Percentiles rank a stretch among this genome's conserved stretches.
Conservation (phyloP, 2,329 filamentous ascomycete species). For the Aaosphaeria arxii region DNA sequence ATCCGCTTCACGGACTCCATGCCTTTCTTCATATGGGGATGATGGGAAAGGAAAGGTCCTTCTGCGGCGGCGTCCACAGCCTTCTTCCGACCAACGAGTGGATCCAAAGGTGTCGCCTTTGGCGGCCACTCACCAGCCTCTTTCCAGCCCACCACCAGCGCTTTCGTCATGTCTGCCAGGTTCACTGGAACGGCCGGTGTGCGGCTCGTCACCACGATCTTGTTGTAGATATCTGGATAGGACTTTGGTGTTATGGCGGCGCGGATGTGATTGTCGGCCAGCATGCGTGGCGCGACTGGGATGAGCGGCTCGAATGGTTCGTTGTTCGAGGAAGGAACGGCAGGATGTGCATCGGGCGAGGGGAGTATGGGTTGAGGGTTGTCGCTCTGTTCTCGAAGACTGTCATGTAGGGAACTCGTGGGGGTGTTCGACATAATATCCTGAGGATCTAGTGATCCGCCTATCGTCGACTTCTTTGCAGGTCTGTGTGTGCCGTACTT, state of each 20-base stretch:
- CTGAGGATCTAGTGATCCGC: neutral
- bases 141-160: conserved; percentile 89
- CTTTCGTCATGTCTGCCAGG: conserved; percentile 72
- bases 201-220: conserved; percentile 75
- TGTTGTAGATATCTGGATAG: conserved; percentile 84
- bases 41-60: conserved; percentile 29
- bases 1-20: conserved; percentile 46
- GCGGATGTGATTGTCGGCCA: conserved; percentile 71
- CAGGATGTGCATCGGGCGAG: conserved; percentile 2
- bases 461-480: neutral
- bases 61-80: conserved; percentile 13
- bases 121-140: conserved; percentile 91
- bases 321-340: conserved; percentile 6
- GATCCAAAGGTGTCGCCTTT: conserved; percentile 50
- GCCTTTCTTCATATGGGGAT: conserved; percentile 42
- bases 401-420: neutral
- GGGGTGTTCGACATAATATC: neutral
- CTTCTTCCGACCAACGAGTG: conserved; percentile 41
- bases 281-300: conserved; percentile 71
- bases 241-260: conserved; percentile 69
- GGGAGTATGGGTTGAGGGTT: neutral
- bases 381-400: neutral
- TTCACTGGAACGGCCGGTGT: conserved; percentile 88
- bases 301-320: conserved; percentile 50
- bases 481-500: conserved; percentile 18